Base-by-base conservation (phyloP, 352 stramenopile species). In the Phytophthora syringae region DNA sequence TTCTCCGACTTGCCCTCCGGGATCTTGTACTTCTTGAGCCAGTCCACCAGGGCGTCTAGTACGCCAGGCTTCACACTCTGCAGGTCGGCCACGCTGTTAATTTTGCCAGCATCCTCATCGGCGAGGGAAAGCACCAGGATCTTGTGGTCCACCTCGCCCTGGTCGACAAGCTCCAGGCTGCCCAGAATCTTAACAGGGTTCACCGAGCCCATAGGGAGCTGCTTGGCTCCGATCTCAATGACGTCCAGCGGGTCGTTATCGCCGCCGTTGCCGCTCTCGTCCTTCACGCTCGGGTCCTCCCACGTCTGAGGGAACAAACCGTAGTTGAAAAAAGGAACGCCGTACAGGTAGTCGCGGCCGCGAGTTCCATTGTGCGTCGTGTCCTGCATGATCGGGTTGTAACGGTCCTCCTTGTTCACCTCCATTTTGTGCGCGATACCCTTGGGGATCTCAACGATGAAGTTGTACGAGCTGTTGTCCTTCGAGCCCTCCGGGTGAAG, bases 161-260 rank as follows among this genome's bases (percentile, higher is more conserved):
- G 94, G 70, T 99, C 98, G 52, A 99, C 98, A 11, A 99, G 85
- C 71, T 98, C 96, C 1, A 99, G 69, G 24, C 95, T 97, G 40
- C 97, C 97, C n/a, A 99, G 85, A 22, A 99, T 92, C 70, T 98
- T 98, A 43, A 99, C 98, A n/a, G 88, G 87, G 42, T 96, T 97
- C 30, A 99, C 89, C 16, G 90, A 97, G 25, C 98, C 98, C 87
- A 99, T 99, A 5, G 82, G 50, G 20, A 99, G 70, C 59, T 94
- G 90, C 47, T 79, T 76, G 15, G 73, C 76, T 43, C 98, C 97
- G 43, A 99, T 83, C 71, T 99, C 98, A 64, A 99, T 98, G n/a
- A 99, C 97, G 75, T 99, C 98, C 37, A 99, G 77, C 20, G 98
- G 98, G 74, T 99, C 98, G 64, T 99, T 99, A 77, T 99, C 98